A percentile compares a stretch with the other conserved stretches of the same genome.
phyloP scores from a whole-genome alignment of 2,329 filamentous ascomycete genomes.

The Colletotrichum theobromicola region DNA sequence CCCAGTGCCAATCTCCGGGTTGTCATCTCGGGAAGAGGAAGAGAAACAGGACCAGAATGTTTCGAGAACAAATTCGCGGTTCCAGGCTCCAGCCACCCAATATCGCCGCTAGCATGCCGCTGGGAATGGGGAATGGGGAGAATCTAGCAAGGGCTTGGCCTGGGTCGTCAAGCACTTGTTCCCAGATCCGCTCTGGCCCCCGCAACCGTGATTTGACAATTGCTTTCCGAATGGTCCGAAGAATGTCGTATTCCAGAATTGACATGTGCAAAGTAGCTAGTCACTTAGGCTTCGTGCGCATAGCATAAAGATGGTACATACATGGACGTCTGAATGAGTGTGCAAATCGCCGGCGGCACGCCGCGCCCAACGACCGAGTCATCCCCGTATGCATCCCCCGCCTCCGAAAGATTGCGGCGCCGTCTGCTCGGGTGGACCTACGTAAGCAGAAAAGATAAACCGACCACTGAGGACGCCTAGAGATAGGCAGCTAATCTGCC shows the following conservation, averaged over 20 bases:
- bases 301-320: not conserved
- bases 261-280: not conserved
- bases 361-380: not conserved
- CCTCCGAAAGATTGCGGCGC: not conserved
- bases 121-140: not conserved
- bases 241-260: not conserved
- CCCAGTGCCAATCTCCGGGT: constrained; percentile 9
- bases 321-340: not conserved
- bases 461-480: not conserved
- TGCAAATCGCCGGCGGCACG: not conserved
- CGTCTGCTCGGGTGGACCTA: not conserved
- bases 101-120: not conserved
- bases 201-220: not conserved
- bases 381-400: not conserved
- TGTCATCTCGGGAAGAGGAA: constrained; percentile 4
- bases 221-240: not conserved
- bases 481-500: not conserved
- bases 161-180: not conserved
- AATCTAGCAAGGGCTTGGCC: not conserved
- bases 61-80: constrained; percentile 14
- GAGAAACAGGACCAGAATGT: constrained; percentile 9
- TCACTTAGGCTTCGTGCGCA: not conserved
- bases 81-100: not conserved
- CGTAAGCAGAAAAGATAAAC: not conserved
- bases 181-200: not conserved